Conservation (phyloP, 1,284 basidiomycete genomes). For the Gymnopus androsaceus region DNA sequence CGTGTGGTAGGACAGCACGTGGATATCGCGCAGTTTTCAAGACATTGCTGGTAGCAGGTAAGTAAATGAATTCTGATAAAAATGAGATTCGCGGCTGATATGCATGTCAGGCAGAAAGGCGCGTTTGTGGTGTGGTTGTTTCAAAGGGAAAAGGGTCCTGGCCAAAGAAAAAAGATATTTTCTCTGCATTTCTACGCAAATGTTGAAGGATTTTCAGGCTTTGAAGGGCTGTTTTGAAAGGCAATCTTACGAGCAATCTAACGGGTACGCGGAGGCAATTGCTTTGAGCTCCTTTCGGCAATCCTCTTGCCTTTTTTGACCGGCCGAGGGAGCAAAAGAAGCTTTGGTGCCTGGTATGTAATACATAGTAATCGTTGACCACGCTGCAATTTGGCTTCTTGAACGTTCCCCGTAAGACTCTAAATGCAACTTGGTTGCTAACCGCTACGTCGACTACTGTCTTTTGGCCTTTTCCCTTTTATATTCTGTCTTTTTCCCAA, state of each 20-base stretch:
- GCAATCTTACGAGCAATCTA: neutral
- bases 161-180: too few relatives aligned
- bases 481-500: neutral
- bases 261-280: neutral
- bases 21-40: neutral
- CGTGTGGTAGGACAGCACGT: neutral
- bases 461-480: neutral
- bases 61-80: neutral
- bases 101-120: neutral
- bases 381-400: conserved; percentile 2
- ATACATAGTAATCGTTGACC: neutral
- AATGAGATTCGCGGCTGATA: neutral
- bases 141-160: too few relatives aligned
- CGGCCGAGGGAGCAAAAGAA: neutral
- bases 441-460: conserved; percentile 1
- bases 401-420: neutral
- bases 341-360: conserved; percentile 8
- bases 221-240: too few relatives aligned
- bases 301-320: conserved; percentile 1
- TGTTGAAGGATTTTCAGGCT: too few relatives aligned
- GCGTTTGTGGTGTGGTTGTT: neutral
- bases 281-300: neutral
- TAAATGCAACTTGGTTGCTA: conserved; percentile 6
- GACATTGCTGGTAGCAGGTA: neutral
- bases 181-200: too few relatives aligned